These are phyloP conservation scores for Allomyces arbusculus DNA, from an alignment of 192 early-diverging fungal species.

Conservation along the genomic window DNA sequence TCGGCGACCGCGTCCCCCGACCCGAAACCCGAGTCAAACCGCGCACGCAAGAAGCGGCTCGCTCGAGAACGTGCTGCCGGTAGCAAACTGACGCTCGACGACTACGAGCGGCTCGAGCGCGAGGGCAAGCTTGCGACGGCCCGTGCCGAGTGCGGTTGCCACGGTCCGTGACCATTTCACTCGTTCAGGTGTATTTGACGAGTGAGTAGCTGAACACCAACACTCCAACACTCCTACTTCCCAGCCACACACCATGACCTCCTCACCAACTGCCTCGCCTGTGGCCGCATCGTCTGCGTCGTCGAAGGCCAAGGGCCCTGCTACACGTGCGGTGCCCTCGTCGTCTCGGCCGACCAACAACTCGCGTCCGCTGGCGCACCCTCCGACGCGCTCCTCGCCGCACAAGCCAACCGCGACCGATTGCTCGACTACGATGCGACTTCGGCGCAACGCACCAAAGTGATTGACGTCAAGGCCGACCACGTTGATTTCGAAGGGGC, in stretches of 20 bases:
- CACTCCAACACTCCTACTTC: no score
- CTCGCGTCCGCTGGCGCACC: conserved; percentile 13
- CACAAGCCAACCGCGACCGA: conserved; percentile 16
- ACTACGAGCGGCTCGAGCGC: neutral
- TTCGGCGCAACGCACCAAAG: conserved; percentile 19
- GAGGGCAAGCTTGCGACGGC: neutral
- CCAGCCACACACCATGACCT: conserved; percentile 17
- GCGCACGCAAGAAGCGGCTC: no score
- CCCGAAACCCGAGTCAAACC: no score
- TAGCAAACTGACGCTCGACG: neutral
- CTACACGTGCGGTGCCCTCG: conserved; percentile 15
- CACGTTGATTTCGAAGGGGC: neutral
- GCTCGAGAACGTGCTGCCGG: no score
- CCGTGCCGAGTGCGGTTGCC: neutral
- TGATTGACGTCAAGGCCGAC: conserved; percentile 13
- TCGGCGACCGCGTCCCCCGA: no score
- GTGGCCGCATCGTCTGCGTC: conserved; percentile 27
- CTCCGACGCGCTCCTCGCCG: neutral
- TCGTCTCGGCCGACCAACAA: conserved; percentile 1
- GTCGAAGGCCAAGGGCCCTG: conserved; percentile 25
- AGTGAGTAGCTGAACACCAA: no score
- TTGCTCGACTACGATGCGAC: conserved; percentile 23
- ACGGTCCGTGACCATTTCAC: neutral
- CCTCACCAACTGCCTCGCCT: conserved; percentile 25
- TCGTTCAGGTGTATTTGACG: neutral